phyloP scores from a whole-genome alignment of 768 basidiomycete species.

The Lactarius hengduanensis region DNA sequence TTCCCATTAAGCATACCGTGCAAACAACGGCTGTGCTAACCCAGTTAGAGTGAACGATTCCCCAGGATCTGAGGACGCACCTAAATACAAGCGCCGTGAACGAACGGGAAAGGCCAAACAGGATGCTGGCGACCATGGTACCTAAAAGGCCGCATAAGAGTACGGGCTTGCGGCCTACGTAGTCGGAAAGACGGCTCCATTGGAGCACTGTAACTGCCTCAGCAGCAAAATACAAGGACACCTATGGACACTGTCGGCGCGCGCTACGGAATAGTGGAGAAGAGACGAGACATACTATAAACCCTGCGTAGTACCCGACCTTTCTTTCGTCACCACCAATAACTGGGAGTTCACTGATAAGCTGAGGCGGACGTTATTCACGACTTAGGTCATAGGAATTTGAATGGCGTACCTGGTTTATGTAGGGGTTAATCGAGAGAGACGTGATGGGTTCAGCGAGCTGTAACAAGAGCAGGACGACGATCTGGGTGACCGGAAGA shows the following conservation, averaged over 20 bases:
- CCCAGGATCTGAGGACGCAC: constrained; percentile 18
- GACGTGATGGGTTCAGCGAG: background rate
- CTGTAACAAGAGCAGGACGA: constrained; percentile 1
- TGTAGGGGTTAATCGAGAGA: constrained; percentile 40
- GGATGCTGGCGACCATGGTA: constrained; percentile 35
- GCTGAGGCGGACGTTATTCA: constrained; percentile 32
- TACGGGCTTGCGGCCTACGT: constrained; percentile 49
- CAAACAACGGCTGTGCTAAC: constrained; percentile 39
- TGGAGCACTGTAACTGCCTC: constrained; percentile 46
- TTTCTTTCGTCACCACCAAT: constrained; percentile 45
- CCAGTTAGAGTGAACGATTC: constrained; percentile 51
- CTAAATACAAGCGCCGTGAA: constrained; percentile 34
- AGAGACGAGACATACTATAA: constrained; percentile 41
- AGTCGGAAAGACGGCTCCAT: constrained; percentile 48
- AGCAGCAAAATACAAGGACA: constrained; percentile 48
- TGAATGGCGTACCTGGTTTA: constrained; percentile 42
- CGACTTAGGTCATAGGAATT: background rate
- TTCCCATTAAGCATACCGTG: constrained; percentile 15
- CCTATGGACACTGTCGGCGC: constrained; percentile 32
- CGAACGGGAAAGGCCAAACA: constrained; percentile 39
- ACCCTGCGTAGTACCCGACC: constrained; percentile 52
- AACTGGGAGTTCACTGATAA: constrained; percentile 43
- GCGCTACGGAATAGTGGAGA: background rate
- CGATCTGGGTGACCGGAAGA: background rate
- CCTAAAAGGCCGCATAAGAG: constrained; percentile 41